phyloP scores from a whole-genome alignment of 2,329 filamentous ascomycete species.

The Sarocladiaceae sp. region DNA sequence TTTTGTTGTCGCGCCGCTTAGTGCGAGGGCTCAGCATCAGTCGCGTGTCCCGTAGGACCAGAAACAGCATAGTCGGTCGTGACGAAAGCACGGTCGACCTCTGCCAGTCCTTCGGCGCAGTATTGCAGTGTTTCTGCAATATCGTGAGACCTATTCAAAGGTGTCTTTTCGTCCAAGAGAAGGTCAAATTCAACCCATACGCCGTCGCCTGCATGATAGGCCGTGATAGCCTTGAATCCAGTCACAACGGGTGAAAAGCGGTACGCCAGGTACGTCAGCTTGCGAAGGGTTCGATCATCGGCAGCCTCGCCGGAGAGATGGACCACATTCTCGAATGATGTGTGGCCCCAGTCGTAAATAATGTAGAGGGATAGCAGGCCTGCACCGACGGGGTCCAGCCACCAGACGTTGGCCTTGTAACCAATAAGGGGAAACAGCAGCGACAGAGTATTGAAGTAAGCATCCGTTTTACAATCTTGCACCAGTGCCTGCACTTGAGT shows the following conservation, averaged over 20 bases:
- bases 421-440: slow-evolving; percentile 79
- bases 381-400: slow-evolving; percentile 61
- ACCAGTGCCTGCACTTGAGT: slow-evolving; percentile 71
- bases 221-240: slow-evolving; percentile 28
- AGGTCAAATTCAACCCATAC: slow-evolving; percentile 30
- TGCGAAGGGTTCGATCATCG: slow-evolving; percentile 23
- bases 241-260: slow-evolving; percentile 27
- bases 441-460: slow-evolving; percentile 83
- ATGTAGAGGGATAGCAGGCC: slow-evolving; percentile 61
- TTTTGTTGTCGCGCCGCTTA: too few relatives aligned
- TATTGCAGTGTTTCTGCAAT: slow-evolving; percentile 30
- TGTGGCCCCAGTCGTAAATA: slow-evolving; percentile 65
- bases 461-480: slow-evolving; percentile 54
- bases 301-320: slow-evolving; percentile 28
- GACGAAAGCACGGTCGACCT: slow-evolving; percentile 29
- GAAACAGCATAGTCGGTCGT: slow-evolving; percentile 28
- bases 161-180: slow-evolving; percentile 25
- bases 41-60: slow-evolving; percentile 25
- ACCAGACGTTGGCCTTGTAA: slow-evolving; percentile 56
- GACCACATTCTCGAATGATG: slow-evolving; percentile 30
- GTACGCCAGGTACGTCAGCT: slow-evolving; percentile 28
- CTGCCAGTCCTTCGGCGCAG: slow-evolving; percentile 25
- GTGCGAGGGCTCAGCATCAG: slow-evolving; percentile 15
- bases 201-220: slow-evolving; percentile 29
- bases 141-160: slow-evolving; percentile 25